Conservation (phyloP, 345 rosid species). For the Acer saccharum region DNA sequence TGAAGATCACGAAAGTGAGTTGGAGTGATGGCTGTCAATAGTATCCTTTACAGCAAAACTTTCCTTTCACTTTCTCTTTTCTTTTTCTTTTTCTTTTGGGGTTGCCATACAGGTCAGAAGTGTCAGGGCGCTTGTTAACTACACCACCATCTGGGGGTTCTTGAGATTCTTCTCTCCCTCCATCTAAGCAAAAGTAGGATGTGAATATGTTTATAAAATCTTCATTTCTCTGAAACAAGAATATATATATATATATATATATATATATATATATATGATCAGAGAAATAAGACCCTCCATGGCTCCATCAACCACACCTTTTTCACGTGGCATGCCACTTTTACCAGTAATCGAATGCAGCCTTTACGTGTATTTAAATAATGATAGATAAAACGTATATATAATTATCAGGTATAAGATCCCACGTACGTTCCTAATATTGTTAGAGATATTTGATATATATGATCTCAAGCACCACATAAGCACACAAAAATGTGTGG, state of each 20-base stretch:
- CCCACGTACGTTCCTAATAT: too few relatives aligned
- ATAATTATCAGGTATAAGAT: too few relatives aligned
- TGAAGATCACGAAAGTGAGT: not conserved
- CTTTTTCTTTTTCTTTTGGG: not conserved
- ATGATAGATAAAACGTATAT: too few relatives aligned
- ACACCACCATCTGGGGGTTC: not conserved
- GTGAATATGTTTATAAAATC: not conserved
- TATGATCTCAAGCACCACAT: too few relatives aligned
- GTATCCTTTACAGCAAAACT: slow-evolving; percentile 8
- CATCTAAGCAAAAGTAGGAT: not conserved
- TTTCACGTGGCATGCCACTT: not conserved
- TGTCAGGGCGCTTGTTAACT: slow-evolving; percentile 25
- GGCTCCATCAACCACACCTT: not conserved
- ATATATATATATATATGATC: not conserved
- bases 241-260: not conserved
- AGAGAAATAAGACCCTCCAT: not conserved
- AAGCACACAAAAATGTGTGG: too few relatives aligned
- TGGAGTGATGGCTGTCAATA: slow-evolving; percentile 27
- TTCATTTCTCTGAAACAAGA: not conserved
- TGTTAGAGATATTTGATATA: too few relatives aligned
- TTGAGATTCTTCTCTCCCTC: slow-evolving; percentile 21
- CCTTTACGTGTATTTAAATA: not conserved
- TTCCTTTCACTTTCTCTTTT: not conserved
- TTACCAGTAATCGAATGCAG: not conserved
- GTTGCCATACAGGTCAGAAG: slow-evolving; percentile 18